phyloP scores from a whole-genome alignment of 305 asterid species.

The Fraxinus paxiana region DNA sequence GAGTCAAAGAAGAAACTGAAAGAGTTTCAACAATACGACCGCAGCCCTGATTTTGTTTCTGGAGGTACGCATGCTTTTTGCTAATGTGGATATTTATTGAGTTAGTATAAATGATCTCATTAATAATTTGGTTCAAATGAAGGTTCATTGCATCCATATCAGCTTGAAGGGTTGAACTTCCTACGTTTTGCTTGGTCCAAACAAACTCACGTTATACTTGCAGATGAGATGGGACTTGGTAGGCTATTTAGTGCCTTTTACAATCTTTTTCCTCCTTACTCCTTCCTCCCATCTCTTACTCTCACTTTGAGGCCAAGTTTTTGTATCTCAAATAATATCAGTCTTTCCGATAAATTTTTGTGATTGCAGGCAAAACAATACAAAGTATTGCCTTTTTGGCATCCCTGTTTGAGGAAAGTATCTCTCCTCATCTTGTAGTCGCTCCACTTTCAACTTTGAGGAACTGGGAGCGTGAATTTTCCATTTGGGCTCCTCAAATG shows the following conservation, averaged over 20 bases:
- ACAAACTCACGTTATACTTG: constrained; percentile 93
- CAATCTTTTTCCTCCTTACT: not conserved
- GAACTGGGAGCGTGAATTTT: constrained; percentile 98
- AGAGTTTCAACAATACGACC: constrained; percentile 82
- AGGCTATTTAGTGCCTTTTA: constrained; percentile 30
- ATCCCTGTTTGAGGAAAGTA: constrained; percentile 70
- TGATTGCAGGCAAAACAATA: constrained; percentile 82
- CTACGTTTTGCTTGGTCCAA: constrained; percentile 90
- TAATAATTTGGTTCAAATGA: constrained; percentile 26
- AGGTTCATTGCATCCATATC: constrained; percentile 97
- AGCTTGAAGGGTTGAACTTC: constrained; percentile 97
- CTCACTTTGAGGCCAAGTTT: not conserved
- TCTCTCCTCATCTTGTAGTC: constrained; percentile 80
- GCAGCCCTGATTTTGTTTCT: constrained; percentile 77
- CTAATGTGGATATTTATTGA: constrained; percentile 12
- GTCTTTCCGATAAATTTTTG: constrained; percentile 23
- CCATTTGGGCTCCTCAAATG: constrained; percentile 98
- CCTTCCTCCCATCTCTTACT: constrained; percentile 1
- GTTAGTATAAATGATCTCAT: constrained; percentile 8
- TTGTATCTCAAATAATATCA: constrained; percentile 16
- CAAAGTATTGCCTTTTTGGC: constrained; percentile 96
- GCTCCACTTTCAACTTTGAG: constrained; percentile 97
- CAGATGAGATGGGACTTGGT: constrained; percentile 99
- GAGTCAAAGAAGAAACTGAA: constrained; percentile 63
- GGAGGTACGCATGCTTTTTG: constrained; percentile 56